A percentile compares a stretch with the other conserved stretches of the same genome.
These are phyloP conservation scores for Fraxinus sp. DNA, from an alignment of 305 asterid species.

Conservation along the genomic window DNA sequence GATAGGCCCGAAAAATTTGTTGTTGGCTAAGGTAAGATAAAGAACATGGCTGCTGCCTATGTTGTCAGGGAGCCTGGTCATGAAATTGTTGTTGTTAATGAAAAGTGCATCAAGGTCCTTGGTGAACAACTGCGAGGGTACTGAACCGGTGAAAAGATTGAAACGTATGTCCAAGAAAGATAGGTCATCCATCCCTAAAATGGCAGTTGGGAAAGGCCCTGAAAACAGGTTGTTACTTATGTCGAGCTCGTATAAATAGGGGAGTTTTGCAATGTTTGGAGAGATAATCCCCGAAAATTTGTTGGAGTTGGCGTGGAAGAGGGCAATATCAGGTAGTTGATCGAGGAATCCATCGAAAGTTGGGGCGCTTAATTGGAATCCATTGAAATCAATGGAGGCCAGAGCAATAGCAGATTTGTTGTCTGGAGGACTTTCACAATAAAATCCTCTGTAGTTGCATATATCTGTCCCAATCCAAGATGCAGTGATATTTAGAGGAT, in stretches of 20 bases:
- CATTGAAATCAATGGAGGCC: conserved; percentile 75
- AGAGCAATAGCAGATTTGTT: conserved; percentile 67
- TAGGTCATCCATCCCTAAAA: conserved; percentile 44
- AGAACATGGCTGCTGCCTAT: conserved; percentile 23
- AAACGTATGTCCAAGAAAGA: conserved; percentile 63
- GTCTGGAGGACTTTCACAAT: conserved; percentile 69
- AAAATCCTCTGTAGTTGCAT: conserved; percentile 65
- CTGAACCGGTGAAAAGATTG: conserved; percentile 63
- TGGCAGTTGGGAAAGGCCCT: conserved; percentile 56
- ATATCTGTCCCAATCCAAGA: conserved; percentile 63
- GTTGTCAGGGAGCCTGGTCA: conserved; percentile 48
- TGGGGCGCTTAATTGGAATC: conserved; percentile 57
- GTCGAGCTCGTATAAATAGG: conserved; percentile 66
- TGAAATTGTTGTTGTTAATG: conserved; percentile 65
- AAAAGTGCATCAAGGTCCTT: conserved; percentile 52
- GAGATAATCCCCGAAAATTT: conserved; percentile 52
- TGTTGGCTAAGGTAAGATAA: conserved; percentile 68
- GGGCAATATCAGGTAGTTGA: conserved; percentile 63
- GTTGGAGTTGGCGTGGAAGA: conserved; percentile 81
- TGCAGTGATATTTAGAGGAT: conserved; percentile 58
- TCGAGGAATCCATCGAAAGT: conserved; percentile 67
- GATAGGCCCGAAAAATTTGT: conserved; percentile 67
- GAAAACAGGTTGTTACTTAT: conserved; percentile 65
- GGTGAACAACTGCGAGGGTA: conserved; percentile 55
- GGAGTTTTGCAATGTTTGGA: conserved; percentile 45